Percentiles rank a stretch among this genome's conserved stretches.
Evolutionary conservation across 768 basidiomycete genomes (phyloP).

Genomic region (Termitomyces sp.): DNA sequence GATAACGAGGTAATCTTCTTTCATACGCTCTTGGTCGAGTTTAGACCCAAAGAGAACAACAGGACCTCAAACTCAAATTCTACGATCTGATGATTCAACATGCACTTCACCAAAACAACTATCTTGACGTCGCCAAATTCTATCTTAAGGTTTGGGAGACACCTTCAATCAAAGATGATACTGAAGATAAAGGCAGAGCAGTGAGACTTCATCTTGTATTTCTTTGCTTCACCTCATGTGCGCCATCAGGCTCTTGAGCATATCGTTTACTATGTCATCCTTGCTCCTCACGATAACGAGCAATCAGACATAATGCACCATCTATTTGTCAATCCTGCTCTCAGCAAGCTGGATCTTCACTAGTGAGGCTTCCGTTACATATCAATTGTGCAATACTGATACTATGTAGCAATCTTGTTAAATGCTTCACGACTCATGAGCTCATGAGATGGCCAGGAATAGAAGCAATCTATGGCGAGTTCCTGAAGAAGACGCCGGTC

Average conservation of each 20-base stretch:
- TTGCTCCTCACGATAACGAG: conserved; percentile 94
- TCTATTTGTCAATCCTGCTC: conserved; percentile 70
- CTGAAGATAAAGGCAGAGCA: conserved; percentile 58
- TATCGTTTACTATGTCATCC: conserved; percentile 90
- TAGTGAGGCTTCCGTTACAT: conserved; percentile 45
- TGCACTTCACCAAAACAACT: conserved; percentile 76
- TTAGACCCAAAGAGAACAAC: conserved; percentile 6
- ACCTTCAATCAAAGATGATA: conserved; percentile 86
- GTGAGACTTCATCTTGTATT: conserved; percentile 33
- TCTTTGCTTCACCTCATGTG: conserved; percentile 7
- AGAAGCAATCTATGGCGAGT: conserved; percentile 80
- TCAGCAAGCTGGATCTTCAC: conserved; percentile 78
- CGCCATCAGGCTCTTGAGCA: conserved; percentile 77
- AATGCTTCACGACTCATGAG: conserved; percentile 90
- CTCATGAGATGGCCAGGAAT: conserved; percentile 98
- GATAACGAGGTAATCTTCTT: conserved; percentile 68
- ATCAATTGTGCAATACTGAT: conserved; percentile 9
- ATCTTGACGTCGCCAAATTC: conserved; percentile 92
- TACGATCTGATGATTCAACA: conserved; percentile 97
- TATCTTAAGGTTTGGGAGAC: conserved; percentile 98
- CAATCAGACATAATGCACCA: conserved; percentile 96
- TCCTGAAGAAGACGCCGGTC: conserved; percentile 73
- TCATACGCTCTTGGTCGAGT: neutral
- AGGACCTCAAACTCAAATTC: conserved; percentile 95
- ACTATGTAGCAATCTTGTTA: conserved; percentile 75